Conservation (phyloP, 768 basidiomycete species). For the Daedaleopsis nitida region DNA sequence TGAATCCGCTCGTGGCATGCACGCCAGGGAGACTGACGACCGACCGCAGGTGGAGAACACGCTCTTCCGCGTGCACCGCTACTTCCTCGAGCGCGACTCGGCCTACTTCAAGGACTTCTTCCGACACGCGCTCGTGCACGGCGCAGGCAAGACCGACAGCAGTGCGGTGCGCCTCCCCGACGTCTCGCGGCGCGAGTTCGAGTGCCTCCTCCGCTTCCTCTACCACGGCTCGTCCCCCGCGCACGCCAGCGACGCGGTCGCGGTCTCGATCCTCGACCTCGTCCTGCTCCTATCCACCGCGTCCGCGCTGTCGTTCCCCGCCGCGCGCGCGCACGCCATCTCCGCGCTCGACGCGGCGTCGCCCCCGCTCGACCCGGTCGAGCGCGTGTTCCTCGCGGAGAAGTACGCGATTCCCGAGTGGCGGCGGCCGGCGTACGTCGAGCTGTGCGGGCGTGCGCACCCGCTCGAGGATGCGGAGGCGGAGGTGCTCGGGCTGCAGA, state of each 20-base stretch:
- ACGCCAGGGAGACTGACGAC: neutral
- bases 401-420: conserved; percentile 42
- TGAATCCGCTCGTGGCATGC: neutral
- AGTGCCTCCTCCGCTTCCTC: conserved; percentile 41
- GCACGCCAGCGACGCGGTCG: too few species aligned
- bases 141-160: conserved; percentile 37
- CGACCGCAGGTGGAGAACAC: conserved; percentile 36
- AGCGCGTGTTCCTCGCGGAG: conserved; percentile 40
- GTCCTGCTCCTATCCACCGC: conserved; percentile 41
- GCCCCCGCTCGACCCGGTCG: conserved; percentile 33
- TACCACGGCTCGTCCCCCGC: conserved; percentile 28
- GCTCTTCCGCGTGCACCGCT: conserved; percentile 44
- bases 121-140: conserved; percentile 20
- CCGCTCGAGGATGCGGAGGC: conserved; percentile 38
- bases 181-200: conserved; percentile 38
- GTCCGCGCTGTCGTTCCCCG: conserved; percentile 39
- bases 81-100: conserved; percentile 42
- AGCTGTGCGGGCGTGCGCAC: conserved; percentile 36
- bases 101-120: conserved; percentile 43
- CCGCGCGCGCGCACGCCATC: conserved; percentile 39
- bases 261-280: conserved; percentile 24
- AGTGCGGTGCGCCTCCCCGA: conserved; percentile 36
- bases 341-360: conserved; percentile 17
- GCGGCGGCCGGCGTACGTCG: conserved; percentile 40
- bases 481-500: conserved; percentile 36